Conservation (phyloP, 495 filamentous ascomycete species). For the Lichina pygmaea region DNA sequence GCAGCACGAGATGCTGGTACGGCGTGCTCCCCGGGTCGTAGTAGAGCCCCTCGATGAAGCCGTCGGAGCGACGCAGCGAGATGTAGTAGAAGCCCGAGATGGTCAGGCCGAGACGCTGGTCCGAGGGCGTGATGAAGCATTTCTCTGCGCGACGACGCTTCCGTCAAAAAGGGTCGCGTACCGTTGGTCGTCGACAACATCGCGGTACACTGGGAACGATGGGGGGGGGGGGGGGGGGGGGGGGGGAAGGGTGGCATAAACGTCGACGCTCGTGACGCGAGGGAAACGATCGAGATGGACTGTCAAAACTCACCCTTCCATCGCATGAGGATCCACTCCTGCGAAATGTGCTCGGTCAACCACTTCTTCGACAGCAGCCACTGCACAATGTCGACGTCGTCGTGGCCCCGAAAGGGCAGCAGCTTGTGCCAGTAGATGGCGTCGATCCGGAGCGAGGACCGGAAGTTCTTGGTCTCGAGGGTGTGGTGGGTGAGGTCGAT, state of each 20-base stretch:
- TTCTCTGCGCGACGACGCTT: conserved; percentile 25
- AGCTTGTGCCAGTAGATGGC: conserved; percentile 47
- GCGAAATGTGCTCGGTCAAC: conserved; percentile 22
- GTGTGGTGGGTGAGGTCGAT: conserved; percentile 45
- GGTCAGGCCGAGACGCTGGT: conserved; percentile 31
- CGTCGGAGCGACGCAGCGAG: conserved; percentile 29
- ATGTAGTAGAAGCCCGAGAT: conserved; percentile 60
- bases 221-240: no score
- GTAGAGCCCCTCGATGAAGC: conserved; percentile 41
- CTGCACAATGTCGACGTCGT: conserved; percentile 28
- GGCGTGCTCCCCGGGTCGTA: conserved; percentile 47
- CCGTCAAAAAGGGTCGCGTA: not conserved
- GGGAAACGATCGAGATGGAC: no score
- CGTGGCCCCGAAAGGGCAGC: conserved; percentile 31
- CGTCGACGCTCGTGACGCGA: no score
- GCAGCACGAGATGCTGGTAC: conserved; percentile 38
- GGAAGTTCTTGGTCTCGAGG: conserved; percentile 40
- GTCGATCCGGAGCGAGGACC: conserved; percentile 30
- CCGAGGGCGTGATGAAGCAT: conserved; percentile 39
- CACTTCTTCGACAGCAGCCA: conserved; percentile 29
- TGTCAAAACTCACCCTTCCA: conserved; percentile 36
- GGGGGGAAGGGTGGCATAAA: no score
- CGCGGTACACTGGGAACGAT: no score
- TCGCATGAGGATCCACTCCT: conserved; percentile 46
- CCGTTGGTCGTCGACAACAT: not conserved